Evolutionary conservation across 768 basidiomycete genomes (phyloP).

Genomic region (Lactarius hengduanensis): DNA sequence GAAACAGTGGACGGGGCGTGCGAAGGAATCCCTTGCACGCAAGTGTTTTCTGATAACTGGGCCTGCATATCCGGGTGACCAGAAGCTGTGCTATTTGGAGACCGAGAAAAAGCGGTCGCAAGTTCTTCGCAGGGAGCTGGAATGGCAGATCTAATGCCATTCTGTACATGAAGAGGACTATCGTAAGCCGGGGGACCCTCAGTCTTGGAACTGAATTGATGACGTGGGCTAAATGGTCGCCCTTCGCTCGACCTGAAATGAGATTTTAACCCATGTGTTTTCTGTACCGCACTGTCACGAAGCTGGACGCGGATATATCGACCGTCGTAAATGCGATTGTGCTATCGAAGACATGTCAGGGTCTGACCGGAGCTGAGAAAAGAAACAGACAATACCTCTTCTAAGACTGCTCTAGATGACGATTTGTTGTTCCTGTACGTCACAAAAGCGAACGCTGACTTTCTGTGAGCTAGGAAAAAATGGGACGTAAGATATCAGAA

Average conservation of each 20-base stretch:
- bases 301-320: constrained; percentile 74
- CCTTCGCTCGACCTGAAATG: constrained; percentile 13
- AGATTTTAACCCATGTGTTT: constrained; percentile 35
- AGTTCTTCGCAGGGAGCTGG: constrained; percentile 6
- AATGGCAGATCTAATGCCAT: not conserved
- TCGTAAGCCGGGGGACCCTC: constrained; percentile 6
- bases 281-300: constrained; percentile 61
- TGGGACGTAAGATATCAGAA: not conserved
- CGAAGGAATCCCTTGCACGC: constrained; percentile 8
- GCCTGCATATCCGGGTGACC: constrained; percentile 6
- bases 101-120: not conserved
- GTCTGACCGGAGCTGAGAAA: not conserved
- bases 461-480: constrained; percentile 49
- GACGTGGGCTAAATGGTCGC: constrained; percentile 21
- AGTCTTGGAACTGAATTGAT: constrained; percentile 9
- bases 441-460: constrained; percentile 77
- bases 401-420: constrained; percentile 62
- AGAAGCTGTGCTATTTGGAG: constrained; percentile 9
- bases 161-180: constrained; percentile 5
- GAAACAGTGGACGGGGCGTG: constrained; percentile 13
- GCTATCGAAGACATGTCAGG: constrained; percentile 42
- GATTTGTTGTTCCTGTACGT: constrained; percentile 63
- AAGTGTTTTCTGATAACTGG: constrained; percentile 12
- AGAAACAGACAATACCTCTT: constrained; percentile 48
- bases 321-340: constrained; percentile 66